Conservation (phyloP, 2,329 filamentous ascomycete species). For the Hansfordia pulvinata region DNA sequence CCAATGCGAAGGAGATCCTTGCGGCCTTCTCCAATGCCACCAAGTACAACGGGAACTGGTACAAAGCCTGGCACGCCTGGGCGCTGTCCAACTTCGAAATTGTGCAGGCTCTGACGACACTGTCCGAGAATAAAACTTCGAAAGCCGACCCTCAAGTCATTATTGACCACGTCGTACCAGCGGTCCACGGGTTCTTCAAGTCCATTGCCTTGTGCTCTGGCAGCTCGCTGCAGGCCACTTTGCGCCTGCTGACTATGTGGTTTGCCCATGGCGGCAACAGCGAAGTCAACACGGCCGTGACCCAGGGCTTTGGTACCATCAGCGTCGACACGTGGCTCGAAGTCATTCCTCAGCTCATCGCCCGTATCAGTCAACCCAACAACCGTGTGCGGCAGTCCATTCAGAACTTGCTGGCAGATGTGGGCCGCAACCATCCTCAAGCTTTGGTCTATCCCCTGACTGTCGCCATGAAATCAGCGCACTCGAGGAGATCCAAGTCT, state of each 20-base stretch:
- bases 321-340: conserved; percentile 98
- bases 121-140: conserved; percentile 38
- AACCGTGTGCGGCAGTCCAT: conserved; percentile 77
- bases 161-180: conserved; percentile 82
- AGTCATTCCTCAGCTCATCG: conserved; percentile 94
- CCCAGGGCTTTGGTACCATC: conserved; percentile 80
- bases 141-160: conserved; percentile 52
- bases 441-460: conserved; percentile 94
- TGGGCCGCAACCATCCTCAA: conserved; percentile 89
- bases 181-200: conserved; percentile 91
- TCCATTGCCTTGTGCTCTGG: conserved; percentile 86
- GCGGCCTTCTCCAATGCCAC: conserved; percentile 87
- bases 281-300: conserved; percentile 80
- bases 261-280: conserved; percentile 82
- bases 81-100: conserved; percentile 97
- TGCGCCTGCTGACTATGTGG: conserved; percentile 88
- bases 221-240: conserved; percentile 89
- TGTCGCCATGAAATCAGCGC: conserved; percentile 85
- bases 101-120: conserved; percentile 65
- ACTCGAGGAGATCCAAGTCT: conserved; percentile 60
- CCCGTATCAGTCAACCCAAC: conserved; percentile 93
- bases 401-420: conserved; percentile 81
- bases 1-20: conserved; percentile 76
- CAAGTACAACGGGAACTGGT: conserved; percentile 87
- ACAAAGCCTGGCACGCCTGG: conserved; percentile 99